Evolutionary conservation across 176 grass and related monocot species (phyloP), one percentile per base, ranked within the genome.

Genomic region (Bromus sterilis): DNA sequence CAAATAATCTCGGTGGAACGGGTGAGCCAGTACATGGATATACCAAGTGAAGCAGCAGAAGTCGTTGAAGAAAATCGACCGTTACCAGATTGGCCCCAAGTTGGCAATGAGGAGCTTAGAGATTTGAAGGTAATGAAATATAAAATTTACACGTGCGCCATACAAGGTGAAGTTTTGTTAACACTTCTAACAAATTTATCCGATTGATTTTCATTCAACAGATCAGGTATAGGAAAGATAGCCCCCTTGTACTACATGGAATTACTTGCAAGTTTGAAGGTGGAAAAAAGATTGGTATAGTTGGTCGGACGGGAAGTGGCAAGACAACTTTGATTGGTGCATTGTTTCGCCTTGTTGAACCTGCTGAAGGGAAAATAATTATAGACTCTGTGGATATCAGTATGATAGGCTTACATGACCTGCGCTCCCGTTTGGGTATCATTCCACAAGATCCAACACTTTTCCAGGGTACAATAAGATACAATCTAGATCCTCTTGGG

Each of bases 1-100:
- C 80, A 91, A 76, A 93, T 98, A 7, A 95, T 98, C 63, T 98
- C 90, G 10, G 95, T 98, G 30, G 95, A 98, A 83, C 93, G 92
- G 79, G 60, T 98, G 72, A 89, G 86, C 66, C 95, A 98, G 30
- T 98, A 98, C 79, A 91, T 95, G 95, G 78, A 93, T 24, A 84
- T 98, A 74, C 46, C 56, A 79, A 89, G 95, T 63, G 92, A 95
- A 84, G 95, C 92, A 21, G 75, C 82, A 42, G 90, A 93, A 74
- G 58, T 86, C 25, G 77, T 98, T 71, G 66, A 95, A 66, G 78
- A 81, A 65, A 93, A 87, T 18, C 82, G 76, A 33, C 90, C 86
- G 29, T 26, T 75, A 85, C 51, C 70, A 42, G 91, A 98, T 61
- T 98, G 95, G 95, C 95, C 95, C 4, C 42, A 70, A 72, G 55